phyloP scores from a whole-genome alignment of 345 rosid genomes.

The Melaleuca alternifolia region DNA sequence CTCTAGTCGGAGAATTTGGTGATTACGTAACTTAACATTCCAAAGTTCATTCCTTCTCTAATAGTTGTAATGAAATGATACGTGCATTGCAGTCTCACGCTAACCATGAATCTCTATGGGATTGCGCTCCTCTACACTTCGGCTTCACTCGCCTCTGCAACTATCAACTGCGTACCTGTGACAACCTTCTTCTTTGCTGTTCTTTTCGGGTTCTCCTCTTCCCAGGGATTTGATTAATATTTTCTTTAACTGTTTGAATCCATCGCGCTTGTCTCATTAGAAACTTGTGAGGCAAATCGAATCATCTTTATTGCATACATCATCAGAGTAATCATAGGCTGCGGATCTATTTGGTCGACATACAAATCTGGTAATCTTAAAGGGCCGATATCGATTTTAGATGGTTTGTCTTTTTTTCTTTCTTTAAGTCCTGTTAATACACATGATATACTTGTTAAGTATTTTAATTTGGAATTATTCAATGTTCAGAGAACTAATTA shows the following conservation, averaged over 20 bases:
- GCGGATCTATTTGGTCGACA: too few species aligned
- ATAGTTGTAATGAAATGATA: not conserved
- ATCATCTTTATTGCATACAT: not conserved
- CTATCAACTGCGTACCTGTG: slow-evolving; percentile 1
- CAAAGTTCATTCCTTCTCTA: not conserved
- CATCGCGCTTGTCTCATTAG: not conserved
- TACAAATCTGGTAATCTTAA: too few species aligned
- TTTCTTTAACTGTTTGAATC: not conserved
- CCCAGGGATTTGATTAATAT: not conserved
- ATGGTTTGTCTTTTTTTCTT: too few species aligned
- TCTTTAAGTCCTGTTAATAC: not conserved
- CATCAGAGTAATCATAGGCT: not conserved
- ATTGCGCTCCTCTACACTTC: slow-evolving; percentile 6
- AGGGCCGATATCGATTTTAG: not conserved
- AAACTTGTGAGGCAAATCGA: not conserved
- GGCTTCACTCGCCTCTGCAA: slow-evolving; percentile 3
- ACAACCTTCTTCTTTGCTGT: slow-evolving; percentile 10
- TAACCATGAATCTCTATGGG: not conserved
- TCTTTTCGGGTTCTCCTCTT: slow-evolving; percentile 1
- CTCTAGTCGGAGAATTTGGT: not conserved
- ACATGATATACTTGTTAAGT: not conserved
- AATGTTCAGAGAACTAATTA: not conserved
- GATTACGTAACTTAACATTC: not conserved
- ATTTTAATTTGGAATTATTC: not conserved
- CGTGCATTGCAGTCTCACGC: not conserved